A percentile compares a stretch with the other conserved stretches of the same genome.
phyloP scores from a whole-genome alignment of 345 rosid genomes.

The Linum tenue region DNA sequence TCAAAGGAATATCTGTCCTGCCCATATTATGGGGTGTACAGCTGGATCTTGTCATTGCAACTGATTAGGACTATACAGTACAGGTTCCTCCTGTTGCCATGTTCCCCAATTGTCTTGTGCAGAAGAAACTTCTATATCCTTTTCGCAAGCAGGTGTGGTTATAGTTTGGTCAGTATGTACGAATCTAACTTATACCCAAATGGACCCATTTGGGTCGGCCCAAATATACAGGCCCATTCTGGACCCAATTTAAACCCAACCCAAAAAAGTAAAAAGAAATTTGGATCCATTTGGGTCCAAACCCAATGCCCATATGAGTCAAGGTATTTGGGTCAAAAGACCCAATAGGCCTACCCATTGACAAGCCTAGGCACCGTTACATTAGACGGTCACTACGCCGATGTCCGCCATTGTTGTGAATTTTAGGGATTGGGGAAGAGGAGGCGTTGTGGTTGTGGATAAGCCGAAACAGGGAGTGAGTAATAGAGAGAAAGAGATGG shows the following conservation, averaged over 20 bases:
- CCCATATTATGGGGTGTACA: neutral
- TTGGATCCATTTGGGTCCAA: no score
- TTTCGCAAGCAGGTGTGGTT: conserved; percentile 65
- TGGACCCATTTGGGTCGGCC: no score
- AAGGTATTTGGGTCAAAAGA: no score
- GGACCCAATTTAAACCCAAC: no score
- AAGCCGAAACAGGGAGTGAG: no score
- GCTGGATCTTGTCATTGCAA: neutral
- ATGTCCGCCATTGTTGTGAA: conserved; percentile 42
- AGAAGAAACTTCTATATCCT: conserved; percentile 67
- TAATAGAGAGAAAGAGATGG: no score
- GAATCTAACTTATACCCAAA: no score
- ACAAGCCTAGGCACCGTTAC: no score
- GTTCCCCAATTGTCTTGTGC: conserved; percentile 72
- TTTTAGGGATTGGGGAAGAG: neutral
- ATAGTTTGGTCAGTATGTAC: neutral
- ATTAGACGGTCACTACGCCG: conserved; percentile 67
- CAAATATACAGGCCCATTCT: no score
- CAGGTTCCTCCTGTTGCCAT: conserved; percentile 86
- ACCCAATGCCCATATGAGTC: no score
- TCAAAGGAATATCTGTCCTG: neutral
- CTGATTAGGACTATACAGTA: conserved; percentile 14
- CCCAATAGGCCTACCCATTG: no score
- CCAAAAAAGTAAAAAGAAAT: no score
- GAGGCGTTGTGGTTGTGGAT: neutral